Evolutionary conservation across 768 basidiomycete species (phyloP).

Genomic region (Agaricus sinodeliciosus): DNA sequence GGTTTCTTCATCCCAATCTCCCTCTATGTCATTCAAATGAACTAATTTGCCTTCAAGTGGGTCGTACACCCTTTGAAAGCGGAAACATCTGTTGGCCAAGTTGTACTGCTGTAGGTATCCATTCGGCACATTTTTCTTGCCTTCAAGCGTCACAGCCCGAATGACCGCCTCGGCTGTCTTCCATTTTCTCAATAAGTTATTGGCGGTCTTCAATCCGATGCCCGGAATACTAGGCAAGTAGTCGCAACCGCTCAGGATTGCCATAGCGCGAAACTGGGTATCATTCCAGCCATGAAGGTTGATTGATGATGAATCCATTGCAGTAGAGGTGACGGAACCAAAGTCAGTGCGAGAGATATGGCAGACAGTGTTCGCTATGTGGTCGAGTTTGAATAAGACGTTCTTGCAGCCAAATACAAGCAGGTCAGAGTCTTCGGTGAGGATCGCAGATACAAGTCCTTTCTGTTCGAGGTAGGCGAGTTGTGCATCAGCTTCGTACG

Average conservation of each 20-base stretch:
- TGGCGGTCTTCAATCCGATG: slow-evolving; percentile 92
- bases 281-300: slow-evolving; percentile 89
- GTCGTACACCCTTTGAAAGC: slow-evolving; percentile 90
- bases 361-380: slow-evolving; percentile 52
- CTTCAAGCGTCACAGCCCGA: slow-evolving; percentile 69
- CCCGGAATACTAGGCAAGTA: slow-evolving; percentile 89
- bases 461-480: slow-evolving; percentile 83
- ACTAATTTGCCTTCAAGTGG: slow-evolving; percentile 60
- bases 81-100: slow-evolving; percentile 86
- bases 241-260: slow-evolving; percentile 89
- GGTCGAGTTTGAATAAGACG: slow-evolving; percentile 92
- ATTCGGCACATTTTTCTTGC: slow-evolving; percentile 73
- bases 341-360: slow-evolving; percentile 66
- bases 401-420: slow-evolving; percentile 94
- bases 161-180: slow-evolving; percentile 83
- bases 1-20: slow-evolving; percentile 49
- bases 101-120: slow-evolving; percentile 71
- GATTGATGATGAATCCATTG: slow-evolving; percentile 49
- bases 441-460: slow-evolving; percentile 81
- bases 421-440: slow-evolving; percentile 97
- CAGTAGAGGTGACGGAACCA: slow-evolving; percentile 42
- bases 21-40: slow-evolving; percentile 57
- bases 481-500: slow-evolving; percentile 98
- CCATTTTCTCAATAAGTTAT: slow-evolving; percentile 72
- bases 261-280: slow-evolving; percentile 86